Evolutionary conservation across 1,139 yeast species (phyloP).

Genomic region (Diutina catenulata): DNA sequence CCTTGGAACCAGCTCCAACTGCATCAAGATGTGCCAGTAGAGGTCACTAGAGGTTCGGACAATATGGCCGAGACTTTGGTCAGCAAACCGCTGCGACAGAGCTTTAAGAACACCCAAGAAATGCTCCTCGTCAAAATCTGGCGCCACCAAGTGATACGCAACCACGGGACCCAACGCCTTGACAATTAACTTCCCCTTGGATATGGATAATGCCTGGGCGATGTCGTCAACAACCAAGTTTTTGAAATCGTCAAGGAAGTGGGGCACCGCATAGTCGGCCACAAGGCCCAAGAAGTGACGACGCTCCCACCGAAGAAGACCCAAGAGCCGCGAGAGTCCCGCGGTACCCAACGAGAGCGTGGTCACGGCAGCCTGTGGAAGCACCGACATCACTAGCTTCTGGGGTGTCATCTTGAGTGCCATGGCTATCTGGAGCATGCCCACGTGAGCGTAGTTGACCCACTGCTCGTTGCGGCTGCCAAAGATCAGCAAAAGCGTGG

Average conservation of each 20-base stretch:
- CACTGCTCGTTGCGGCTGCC: slow-evolving; percentile 1
- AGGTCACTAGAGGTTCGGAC: too few relatives aligned
- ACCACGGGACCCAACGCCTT: background rate
- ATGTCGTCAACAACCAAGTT: background rate
- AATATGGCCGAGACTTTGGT: too few relatives aligned
- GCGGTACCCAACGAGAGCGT: background rate
- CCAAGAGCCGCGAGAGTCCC: background rate
- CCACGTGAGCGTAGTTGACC: background rate
- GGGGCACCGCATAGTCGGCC: background rate
- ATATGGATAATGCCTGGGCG: background rate
- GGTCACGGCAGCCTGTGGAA: background rate
- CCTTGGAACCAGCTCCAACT: background rate
- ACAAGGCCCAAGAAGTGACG: background rate
- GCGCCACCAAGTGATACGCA: background rate
- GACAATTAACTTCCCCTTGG: background rate
- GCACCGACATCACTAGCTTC: background rate
- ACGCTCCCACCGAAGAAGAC: background rate
- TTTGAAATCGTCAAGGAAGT: background rate
- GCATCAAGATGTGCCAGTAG: background rate
- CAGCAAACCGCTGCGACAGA: background rate
- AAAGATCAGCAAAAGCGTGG: background rate
- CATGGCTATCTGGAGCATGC: background rate
- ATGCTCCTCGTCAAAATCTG: background rate
- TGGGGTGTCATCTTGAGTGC: background rate
- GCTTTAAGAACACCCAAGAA: background rate